A percentile compares a stretch with the other conserved stretches of the same genome.
These are phyloP conservation scores for Prunella vulgaris DNA, from an alignment of 257 asterid genomes.

Conservation along the genomic window DNA sequence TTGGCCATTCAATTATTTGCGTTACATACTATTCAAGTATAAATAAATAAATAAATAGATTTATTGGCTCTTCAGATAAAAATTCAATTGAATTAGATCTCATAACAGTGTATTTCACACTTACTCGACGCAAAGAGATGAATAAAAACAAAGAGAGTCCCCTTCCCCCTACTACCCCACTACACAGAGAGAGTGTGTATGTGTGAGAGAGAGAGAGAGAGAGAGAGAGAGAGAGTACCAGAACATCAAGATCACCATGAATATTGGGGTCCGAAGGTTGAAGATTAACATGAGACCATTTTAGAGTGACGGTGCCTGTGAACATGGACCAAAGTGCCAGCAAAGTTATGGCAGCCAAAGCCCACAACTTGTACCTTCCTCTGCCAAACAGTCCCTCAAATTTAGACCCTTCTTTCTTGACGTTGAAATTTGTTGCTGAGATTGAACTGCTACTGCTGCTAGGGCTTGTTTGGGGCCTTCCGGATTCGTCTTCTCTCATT, in stretches of 20 bases:
- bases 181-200: too few relatives aligned
- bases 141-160: too few relatives aligned
- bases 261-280: conserved; percentile 45
- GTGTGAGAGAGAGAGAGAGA: background rate
- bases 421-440: conserved; percentile 21
- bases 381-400: conserved; percentile 56
- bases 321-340: conserved; percentile 95
- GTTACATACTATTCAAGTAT: background rate
- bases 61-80: too few relatives aligned
- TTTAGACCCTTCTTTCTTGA: conserved; percentile 52
- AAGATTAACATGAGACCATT: conserved; percentile 67
- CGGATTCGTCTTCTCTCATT: conserved; percentile 81
- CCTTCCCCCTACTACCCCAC: too few relatives aligned
- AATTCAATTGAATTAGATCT: conserved; percentile 18
- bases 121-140: too few relatives aligned
- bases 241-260: conserved; percentile 71
- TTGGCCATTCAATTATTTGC: too few relatives aligned
- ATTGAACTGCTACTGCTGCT: conserved; percentile 26
- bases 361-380: conserved; percentile 92
- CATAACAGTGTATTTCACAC: too few relatives aligned
- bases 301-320: conserved; percentile 82
- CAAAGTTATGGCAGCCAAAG: conserved; percentile 60
- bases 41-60: too few relatives aligned
- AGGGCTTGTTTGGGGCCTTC: conserved; percentile 27
- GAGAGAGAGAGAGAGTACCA: conserved; percentile 40